Percentiles rank a stretch among this genome's conserved stretches.
Evolutionary conservation across 768 basidiomycete species (phyloP).

Genomic region (Xerocomellus dryophilus): DNA sequence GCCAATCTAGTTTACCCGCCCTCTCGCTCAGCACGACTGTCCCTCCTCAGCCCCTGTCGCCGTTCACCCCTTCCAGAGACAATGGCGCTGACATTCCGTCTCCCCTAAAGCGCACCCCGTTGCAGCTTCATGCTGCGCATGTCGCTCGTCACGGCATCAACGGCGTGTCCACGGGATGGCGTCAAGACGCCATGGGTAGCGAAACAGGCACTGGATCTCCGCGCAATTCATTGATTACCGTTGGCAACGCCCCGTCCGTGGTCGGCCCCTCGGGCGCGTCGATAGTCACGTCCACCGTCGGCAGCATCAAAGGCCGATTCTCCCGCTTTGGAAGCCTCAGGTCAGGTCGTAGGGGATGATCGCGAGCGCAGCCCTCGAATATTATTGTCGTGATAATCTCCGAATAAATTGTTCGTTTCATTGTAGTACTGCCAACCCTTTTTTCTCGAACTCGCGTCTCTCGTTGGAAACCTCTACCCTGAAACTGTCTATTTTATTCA

Average conservation of each 20-base stretch:
- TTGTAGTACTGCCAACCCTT: neutral
- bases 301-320: conserved; percentile 68
- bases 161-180: conserved; percentile 75
- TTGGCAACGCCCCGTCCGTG: conserved; percentile 46
- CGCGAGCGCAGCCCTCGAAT: neutral
- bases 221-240: conserved; percentile 73
- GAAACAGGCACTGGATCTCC: conserved; percentile 52
- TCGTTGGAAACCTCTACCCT: conserved; percentile 2
- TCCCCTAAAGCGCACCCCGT: conserved; percentile 60
- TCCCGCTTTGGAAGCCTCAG: conserved; percentile 76
- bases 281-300: conserved; percentile 59
- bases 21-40: conserved; percentile 48
- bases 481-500: conserved; percentile 17
- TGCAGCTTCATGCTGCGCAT: conserved; percentile 79
- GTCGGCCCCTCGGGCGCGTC: conserved; percentile 49
- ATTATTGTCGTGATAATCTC: neutral
- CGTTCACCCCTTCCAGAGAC: conserved; percentile 28
- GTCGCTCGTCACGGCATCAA: conserved; percentile 80
- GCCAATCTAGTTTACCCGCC: conserved; percentile 41
- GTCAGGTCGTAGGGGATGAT: conserved; percentile 38
- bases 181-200: conserved; percentile 44
- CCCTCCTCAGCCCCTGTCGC: conserved; percentile 45
- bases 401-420: neutral
- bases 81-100: conserved; percentile 5
- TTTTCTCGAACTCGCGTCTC: neutral